Evolutionary conservation across 108 stramenopile species (phyloP).

Genomic region (Chaetoceros tenuissimus): DNA sequence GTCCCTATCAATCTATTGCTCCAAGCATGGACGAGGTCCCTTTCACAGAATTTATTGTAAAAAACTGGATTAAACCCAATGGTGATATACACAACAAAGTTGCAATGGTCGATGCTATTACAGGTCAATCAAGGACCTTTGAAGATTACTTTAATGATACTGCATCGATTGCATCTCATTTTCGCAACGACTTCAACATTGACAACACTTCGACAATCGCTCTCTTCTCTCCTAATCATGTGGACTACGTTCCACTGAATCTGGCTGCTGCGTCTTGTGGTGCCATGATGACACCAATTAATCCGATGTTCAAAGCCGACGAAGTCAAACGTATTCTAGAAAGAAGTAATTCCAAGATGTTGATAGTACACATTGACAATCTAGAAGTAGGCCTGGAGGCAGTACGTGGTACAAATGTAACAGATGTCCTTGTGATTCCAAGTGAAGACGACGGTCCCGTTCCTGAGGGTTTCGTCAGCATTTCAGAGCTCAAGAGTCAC

Average conservation of each 20-base stretch:
- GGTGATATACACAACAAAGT: constrained; percentile 41
- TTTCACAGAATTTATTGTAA: too few species aligned
- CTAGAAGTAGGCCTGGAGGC: constrained; percentile 67
- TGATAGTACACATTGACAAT: constrained; percentile 56
- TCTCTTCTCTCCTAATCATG: constrained; percentile 81
- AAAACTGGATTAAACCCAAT: too few species aligned
- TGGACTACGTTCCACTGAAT: constrained; percentile 72
- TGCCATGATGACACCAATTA: constrained; percentile 75
- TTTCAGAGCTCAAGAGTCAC: constrained; percentile 39
- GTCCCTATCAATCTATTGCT: too few species aligned
- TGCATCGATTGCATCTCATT: constrained; percentile 36
- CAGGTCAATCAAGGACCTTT: constrained; percentile 64
- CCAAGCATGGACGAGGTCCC: too few species aligned
- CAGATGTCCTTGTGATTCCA: constrained; percentile 66
- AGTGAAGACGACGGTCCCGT: constrained; percentile 40
- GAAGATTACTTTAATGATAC: constrained; percentile 44
- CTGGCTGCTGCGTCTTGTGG: constrained; percentile 67
- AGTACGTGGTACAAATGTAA: constrained; percentile 23
- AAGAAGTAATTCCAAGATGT: constrained; percentile 43
- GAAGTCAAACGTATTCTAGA: constrained; percentile 61
- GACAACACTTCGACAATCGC: constrained; percentile 51
- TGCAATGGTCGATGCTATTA: constrained; percentile 69
- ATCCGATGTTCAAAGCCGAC: constrained; percentile 62
- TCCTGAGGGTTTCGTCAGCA: constrained; percentile 37
- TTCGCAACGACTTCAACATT: constrained; percentile 39